Evolutionary conservation across 768 basidiomycete species (phyloP), one percentile per base, ranked within the genome.

Genomic region (Megacollybia marginata): DNA sequence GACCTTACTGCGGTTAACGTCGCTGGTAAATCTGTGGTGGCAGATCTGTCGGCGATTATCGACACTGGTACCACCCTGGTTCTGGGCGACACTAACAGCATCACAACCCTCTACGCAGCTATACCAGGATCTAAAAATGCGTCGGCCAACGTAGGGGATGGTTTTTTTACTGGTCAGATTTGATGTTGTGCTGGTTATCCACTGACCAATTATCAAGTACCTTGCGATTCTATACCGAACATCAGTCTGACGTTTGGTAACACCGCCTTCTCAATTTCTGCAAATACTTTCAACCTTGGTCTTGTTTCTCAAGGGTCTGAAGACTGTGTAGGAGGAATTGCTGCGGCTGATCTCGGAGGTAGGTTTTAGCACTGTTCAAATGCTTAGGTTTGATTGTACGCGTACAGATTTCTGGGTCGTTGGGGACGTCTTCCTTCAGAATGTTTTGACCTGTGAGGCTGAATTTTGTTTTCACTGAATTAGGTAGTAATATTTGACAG

Each of bases 271-370:
- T 34, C 70, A 32, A 78, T 83, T 51, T 68, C 75, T 2, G 65
- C 76, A 38, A 53, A 69, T 10, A 55, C 47, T 1, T 67, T 67
- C 51, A 79, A 79, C 28, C 52, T 79, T 8, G 62, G 79, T 52
- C 53, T 48, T 36, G 73, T 69, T 44, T 55, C 80, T 47, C 73
- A 72, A 16, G 65, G 66, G 43, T 87, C 83, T 52, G 53, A 66
- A 1, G 76, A 80, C 44, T 80, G 82, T 28, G 76, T 87, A 56
- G 72, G 73, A 11, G 63, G 60, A 13, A 54, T 66, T 16, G 54
- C 54, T 38, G 53, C 55, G 35, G n/a, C 48, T 18, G 53, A 58
- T 34, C 31, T 52, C 28, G 47, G 32, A 13, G 35, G 50, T 51
- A 19, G 20, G 45, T 51, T 1, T 32, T 9, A 32, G 4, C 12